Evolutionary conservation across 2,329 filamentous ascomycete species (phyloP).

Genomic region (Fusarium palustre): DNA sequence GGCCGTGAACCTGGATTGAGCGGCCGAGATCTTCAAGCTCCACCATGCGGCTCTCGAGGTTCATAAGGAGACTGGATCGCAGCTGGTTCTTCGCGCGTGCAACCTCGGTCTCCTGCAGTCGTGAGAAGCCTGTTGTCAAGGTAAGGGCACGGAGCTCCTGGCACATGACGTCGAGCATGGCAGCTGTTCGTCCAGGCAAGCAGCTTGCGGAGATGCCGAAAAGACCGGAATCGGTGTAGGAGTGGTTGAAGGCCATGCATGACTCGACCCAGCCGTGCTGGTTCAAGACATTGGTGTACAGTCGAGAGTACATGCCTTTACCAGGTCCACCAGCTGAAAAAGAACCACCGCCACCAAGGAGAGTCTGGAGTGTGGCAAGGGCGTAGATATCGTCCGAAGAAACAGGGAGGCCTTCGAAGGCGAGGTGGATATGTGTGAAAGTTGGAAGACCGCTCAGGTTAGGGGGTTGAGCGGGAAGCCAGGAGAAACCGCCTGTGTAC

Average conservation of each 20-base stretch:
- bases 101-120: constrained; percentile 82
- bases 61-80: constrained; percentile 91
- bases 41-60: constrained; percentile 96
- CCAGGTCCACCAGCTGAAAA: constrained; percentile 97
- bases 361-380: constrained; percentile 92
- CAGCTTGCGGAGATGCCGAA: constrained; percentile 95
- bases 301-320: constrained; percentile 98
- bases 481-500: constrained; percentile 95
- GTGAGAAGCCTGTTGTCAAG: constrained; percentile 77
- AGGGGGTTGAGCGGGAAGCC: constrained; percentile 82
- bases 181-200: constrained; percentile 77
- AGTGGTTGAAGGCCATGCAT: constrained; percentile 96
- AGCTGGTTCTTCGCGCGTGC: constrained; percentile 97
- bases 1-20: constrained; percentile 96
- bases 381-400: constrained; percentile 94
- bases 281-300: constrained; percentile 98
- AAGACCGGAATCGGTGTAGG: constrained; percentile 93
- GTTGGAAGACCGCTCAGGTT: constrained; percentile 78
- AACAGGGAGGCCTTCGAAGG: constrained; percentile 94
- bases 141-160: constrained; percentile 85
- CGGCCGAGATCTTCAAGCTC: constrained; percentile 95
- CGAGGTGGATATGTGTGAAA: constrained; percentile 93
- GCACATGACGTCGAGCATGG: constrained; percentile 96
- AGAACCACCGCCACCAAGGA: constrained; percentile 94
- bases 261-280: constrained; percentile 98